Evolutionary conservation across 73 alveolate genomes (phyloP), one percentile per base, ranked within the genome.

Genomic region (Paramecium sexaurelia): DNA sequence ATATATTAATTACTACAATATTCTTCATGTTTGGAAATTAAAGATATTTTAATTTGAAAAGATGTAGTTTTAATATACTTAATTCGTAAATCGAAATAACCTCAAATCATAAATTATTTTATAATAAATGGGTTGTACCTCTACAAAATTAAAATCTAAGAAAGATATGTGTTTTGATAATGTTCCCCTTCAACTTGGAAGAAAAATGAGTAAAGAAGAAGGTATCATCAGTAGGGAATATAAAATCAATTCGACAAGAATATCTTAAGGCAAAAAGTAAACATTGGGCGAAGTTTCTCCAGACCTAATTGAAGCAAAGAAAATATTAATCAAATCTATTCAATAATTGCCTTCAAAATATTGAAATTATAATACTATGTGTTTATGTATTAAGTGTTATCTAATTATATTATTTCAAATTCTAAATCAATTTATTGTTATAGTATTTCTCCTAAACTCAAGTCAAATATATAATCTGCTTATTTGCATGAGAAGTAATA

Each of bases 41-140:
- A 1, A 51, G 17, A 10, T 51, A 51, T 51, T 35, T n/a, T 51
- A 51, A 51, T 51, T 51, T 51, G 67, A 51, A 17, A 51, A 43
- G 17, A 51, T 8, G 3, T n/a, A 17, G 67, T 17, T 51, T 51
- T 51, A 26, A 51, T 17, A 2, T 51, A 51, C 17, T 4, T 51
- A 51, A n/a, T 2, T 51, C 7, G n/a, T 45, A 17, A 15, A 51
- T 51, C 67, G 17, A 51, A 51, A 51, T 1, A 2, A n/a, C 67
- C 17, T 3, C 7, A 51, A 51, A n/a, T 17, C 29, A 51, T 51
- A 61, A 61, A 29, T 61, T 61, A 61, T 61, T 61, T 29, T 29
- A 61, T 29, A 22, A 61, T 29, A 61, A 13, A 61, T 61, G 83
- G 83, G 83, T 61, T 61, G 83, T 61, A 61, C 83, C 1, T 61